phyloP scores from a whole-genome alignment of 176 grass and related monocot genomes.

The Ampelocalamus luodianensis region DNA sequence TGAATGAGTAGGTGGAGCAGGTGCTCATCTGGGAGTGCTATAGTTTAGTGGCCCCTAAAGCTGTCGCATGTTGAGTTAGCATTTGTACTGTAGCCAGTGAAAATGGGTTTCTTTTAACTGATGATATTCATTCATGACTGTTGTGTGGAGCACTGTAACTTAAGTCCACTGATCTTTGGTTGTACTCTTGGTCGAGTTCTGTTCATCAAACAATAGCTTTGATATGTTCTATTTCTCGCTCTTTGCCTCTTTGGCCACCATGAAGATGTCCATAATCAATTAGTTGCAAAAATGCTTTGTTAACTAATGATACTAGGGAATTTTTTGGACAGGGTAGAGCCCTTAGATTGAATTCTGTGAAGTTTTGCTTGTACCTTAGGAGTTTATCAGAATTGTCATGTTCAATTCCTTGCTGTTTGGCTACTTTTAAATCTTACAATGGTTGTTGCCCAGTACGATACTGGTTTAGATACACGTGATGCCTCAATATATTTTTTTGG shows the following conservation, averaged over 20 bases:
- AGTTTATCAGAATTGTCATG: background rate
- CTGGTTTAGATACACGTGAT: background rate
- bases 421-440: constrained; percentile 23
- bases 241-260: background rate
- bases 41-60: constrained; percentile 25
- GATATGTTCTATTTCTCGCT: constrained; percentile 5
- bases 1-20: constrained; percentile 12
- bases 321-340: constrained; percentile 12
- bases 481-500: background rate
- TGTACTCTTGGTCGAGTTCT: constrained; percentile 6
- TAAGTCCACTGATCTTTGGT: constrained; percentile 24
- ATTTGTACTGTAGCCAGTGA: constrained; percentile 25
- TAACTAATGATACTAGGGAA: background rate
- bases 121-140: constrained; percentile 1
- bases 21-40: constrained; percentile 19
- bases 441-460: constrained; percentile 7
- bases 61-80: constrained; percentile 6
- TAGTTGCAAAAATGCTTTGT: background rate
- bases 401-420: background rate
- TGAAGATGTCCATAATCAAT: background rate
- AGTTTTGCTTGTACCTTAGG: constrained; percentile 6
- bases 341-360: background rate
- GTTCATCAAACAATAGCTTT: background rate
- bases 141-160: background rate
- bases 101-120: constrained; percentile 27